These are phyloP conservation scores for Colletotrichum lini DNA, from an alignment of 2,329 filamentous ascomycete species.

Conservation along the genomic window DNA sequence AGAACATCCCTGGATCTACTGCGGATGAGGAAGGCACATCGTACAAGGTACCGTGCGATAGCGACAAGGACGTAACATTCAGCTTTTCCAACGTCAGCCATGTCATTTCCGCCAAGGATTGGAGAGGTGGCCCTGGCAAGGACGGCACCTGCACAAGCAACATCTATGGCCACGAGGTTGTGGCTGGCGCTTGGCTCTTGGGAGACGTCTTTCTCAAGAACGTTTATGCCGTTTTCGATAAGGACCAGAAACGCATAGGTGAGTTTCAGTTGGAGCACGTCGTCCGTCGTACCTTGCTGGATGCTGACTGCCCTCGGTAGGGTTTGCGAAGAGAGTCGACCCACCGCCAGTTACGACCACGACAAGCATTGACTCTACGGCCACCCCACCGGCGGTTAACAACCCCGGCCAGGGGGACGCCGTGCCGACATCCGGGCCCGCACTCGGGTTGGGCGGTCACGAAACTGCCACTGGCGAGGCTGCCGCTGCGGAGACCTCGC, in stretches of 20 bases:
- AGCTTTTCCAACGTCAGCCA: conserved; percentile 79
- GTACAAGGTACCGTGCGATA: conserved; percentile 82
- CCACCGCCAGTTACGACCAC: conserved; percentile 43
- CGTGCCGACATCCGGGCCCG: conserved; percentile 32
- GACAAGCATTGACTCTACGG: neutral
- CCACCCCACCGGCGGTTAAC: conserved; percentile 30
- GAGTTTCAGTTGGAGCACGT: conserved; percentile 45
- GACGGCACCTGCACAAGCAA: conserved; percentile 76
- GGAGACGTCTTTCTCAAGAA: conserved; percentile 92
- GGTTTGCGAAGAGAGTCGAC: conserved; percentile 55
- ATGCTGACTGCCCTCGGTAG: conserved; percentile 44
- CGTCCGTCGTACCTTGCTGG: neutral
- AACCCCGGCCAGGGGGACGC: conserved; percentile 32
- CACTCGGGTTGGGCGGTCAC: conserved; percentile 55
- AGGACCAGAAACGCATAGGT: conserved; percentile 77
- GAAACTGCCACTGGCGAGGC: conserved; percentile 50
- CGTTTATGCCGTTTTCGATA: conserved; percentile 89
- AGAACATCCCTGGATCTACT: conserved; percentile 73
- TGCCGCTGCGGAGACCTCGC: conserved; percentile 39
- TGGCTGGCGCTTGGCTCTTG: conserved; percentile 80
- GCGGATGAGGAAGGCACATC: conserved; percentile 69
- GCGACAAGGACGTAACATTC: conserved; percentile 72
- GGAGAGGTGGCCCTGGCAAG: conserved; percentile 66
- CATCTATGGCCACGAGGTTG: conserved; percentile 79
- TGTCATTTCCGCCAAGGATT: conserved; percentile 78